Evolutionary conservation across 306 rosid genomes (phyloP).

Genomic region (Begonia masoniana): DNA sequence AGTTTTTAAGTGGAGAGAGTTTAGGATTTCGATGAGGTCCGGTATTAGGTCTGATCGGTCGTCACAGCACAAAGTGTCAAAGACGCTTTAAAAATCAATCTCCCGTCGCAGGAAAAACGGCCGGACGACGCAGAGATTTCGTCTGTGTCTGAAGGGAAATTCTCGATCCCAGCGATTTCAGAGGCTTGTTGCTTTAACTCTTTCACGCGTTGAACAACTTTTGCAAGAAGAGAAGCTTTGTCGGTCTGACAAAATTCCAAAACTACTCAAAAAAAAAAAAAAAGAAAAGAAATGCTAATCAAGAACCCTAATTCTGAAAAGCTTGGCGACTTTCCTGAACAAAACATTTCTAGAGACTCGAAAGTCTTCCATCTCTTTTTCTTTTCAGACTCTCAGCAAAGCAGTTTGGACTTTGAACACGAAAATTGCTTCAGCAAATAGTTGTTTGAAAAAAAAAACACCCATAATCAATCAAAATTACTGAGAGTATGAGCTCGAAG

Average conservation of each 20-base stretch:
- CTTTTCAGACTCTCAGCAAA: no score
- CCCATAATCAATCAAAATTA: no score
- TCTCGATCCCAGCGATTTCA: constrained; percentile 51
- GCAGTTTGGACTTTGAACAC: no score
- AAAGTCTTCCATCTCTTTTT: background rate
- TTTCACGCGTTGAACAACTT: constrained; percentile 81
- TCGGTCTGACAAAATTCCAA: constrained; percentile 46
- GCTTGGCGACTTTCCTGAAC: constrained; percentile 23
- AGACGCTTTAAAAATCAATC: constrained; percentile 76
- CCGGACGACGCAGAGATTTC: constrained; percentile 66
- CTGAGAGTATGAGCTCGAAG: no score
- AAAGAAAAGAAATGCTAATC: background rate
- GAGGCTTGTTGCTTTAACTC: constrained; percentile 73
- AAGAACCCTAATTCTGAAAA: constrained; percentile 5
- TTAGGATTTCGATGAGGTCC: constrained; percentile 62
- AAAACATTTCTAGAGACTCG: constrained; percentile 6
- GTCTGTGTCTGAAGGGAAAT: constrained; percentile 72
- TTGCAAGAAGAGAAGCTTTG: constrained; percentile 87
- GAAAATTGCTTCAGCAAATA: no score
- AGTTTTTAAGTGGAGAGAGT: constrained; percentile 74
- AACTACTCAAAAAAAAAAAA: no score
- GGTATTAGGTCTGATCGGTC: constrained; percentile 86
- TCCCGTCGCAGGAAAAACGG: constrained; percentile 31
- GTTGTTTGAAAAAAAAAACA: no score
- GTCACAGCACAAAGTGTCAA: constrained; percentile 87